Percentiles rank a stretch among this genome's conserved stretches.
These are phyloP conservation scores for Fusarium odoratissimum DNA, from an alignment of 2,329 filamentous ascomycete genomes.

Conservation along the genomic window DNA sequence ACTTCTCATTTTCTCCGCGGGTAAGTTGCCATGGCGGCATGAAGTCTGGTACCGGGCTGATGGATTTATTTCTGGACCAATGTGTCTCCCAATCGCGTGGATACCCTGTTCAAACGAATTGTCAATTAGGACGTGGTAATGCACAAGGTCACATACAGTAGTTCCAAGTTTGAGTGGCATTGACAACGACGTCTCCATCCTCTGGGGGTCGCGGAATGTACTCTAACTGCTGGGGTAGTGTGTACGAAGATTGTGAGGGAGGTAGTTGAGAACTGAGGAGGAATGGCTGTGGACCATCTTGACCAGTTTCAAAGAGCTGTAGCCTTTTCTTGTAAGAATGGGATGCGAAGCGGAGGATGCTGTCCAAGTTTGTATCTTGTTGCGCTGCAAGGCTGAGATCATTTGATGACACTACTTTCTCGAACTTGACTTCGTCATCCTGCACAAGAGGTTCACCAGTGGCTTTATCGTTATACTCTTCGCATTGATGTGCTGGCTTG, in stretches of 20 bases:
- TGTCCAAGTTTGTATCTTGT: not conserved
- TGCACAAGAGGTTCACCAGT: too few species aligned
- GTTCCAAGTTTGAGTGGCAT: not conserved
- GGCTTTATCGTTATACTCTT: too few species aligned
- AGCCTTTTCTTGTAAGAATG: not conserved
- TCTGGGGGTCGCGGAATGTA: not conserved
- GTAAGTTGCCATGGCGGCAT: conserved; percentile 1
- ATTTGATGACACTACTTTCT: not conserved
- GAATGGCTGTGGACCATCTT: not conserved
- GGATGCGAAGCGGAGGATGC: not conserved
- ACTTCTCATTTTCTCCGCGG: not conserved
- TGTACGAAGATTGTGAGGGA: not conserved
- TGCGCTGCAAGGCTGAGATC: not conserved
- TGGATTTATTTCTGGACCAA: not conserved
- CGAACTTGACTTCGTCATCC: too few species aligned
- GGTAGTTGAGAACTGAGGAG: not conserved
- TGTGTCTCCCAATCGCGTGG: not conserved
- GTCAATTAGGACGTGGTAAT: not conserved
- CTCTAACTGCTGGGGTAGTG: not conserved
- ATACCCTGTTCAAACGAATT: not conserved
- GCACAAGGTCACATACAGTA: not conserved
- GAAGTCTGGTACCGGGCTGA: not conserved
- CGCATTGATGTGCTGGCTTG: not conserved
- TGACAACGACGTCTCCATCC: not conserved
- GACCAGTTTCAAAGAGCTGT: not conserved